These are phyloP conservation scores for Oropetium thomaeum DNA, from an alignment of 176 grass and related monocot species.

Conservation along the genomic window DNA sequence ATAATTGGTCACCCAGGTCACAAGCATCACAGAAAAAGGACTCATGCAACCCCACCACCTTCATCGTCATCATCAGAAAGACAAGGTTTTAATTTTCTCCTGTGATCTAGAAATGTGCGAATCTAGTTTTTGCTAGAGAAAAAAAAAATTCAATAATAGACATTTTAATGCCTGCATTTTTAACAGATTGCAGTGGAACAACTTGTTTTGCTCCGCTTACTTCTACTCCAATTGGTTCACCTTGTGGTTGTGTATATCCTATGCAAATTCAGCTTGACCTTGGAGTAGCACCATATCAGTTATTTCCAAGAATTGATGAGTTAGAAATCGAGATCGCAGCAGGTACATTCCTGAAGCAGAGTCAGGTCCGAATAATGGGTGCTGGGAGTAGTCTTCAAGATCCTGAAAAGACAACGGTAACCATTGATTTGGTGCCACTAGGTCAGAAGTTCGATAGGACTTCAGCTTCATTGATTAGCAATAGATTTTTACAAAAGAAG, in stretches of 20 bases:
- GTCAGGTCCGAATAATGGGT: conserved; percentile 83
- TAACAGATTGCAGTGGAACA: conserved; percentile 57
- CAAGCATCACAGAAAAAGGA: conserved; percentile 51
- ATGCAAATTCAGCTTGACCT: conserved; percentile 76
- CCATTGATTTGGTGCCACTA: conserved; percentile 67
- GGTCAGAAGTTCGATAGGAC: conserved; percentile 83
- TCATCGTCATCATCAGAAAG: conserved; percentile 37
- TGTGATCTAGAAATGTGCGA: not conserved
- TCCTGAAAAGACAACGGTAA: conserved; percentile 68
- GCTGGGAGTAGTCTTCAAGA: conserved; percentile 53
- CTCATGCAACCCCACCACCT: conserved; percentile 35
- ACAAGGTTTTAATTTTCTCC: conserved; percentile 50
- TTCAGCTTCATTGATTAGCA: conserved; percentile 63
- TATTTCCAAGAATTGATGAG: conserved; percentile 69
- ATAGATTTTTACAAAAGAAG: conserved; percentile 76
- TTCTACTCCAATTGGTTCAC: conserved; percentile 78
- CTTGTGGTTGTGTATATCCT: conserved; percentile 77
- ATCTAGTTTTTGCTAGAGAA: conserved; percentile 5
- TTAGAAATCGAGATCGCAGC: conserved; percentile 72
- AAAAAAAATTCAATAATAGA: conserved; percentile 1
- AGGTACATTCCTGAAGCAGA: conserved; percentile 72
- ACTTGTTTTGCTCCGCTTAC: conserved; percentile 69
- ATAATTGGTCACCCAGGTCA: conserved; percentile 22
- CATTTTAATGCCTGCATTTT: conserved; percentile 5
- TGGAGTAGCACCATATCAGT: conserved; percentile 59